Percentiles rank a stretch among this genome's conserved stretches.
These are phyloP conservation scores for Moniliella sp. DNA, from an alignment of 1,284 basidiomycete species.

Conservation along the genomic window DNA sequence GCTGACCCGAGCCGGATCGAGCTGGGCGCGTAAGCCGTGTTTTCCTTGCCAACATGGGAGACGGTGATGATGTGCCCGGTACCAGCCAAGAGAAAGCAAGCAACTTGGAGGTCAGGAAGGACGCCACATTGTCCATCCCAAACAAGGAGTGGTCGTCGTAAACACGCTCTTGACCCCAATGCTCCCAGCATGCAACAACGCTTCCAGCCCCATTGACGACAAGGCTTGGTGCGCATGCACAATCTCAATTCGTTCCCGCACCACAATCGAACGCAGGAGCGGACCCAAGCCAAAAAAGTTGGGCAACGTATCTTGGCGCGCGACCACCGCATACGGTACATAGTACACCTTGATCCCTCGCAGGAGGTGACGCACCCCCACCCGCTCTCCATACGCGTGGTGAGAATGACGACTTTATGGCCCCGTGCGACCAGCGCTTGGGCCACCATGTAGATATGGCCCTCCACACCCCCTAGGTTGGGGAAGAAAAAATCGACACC, in stretches of 20 bases:
- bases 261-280: conserved; percentile 64
- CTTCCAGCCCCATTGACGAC: conserved; percentile 74
- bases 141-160: conserved; percentile 91
- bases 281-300: conserved; percentile 81
- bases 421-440: conserved; percentile 53
- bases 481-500: conserved; percentile 92
- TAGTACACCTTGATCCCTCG: conserved; percentile 73
- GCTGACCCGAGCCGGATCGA: conserved; percentile 18
- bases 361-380: conserved; percentile 71
- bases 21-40: conserved; percentile 64
- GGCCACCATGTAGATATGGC: conserved; percentile 52
- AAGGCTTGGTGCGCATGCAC: conserved; percentile 82
- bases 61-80: conserved; percentile 87
- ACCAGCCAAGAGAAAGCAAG: conserved; percentile 62
- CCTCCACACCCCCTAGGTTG: conserved; percentile 82
- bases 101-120: conserved; percentile 88
- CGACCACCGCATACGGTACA: conserved; percentile 62
- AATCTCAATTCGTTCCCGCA: conserved; percentile 65
- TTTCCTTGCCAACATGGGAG: conserved; percentile 58
- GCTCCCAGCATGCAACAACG: conserved; percentile 52
- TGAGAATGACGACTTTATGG: conserved; percentile 83
- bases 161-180: conserved; percentile 57
- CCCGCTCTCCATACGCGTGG: conserved; percentile 70
- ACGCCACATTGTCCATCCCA: conserved; percentile 82
- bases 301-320: conserved; percentile 55